Percentiles rank a stretch among this genome's conserved stretches.
phyloP scores from a whole-genome alignment of 345 rosid species.

The Trapa bicornis region DNA sequence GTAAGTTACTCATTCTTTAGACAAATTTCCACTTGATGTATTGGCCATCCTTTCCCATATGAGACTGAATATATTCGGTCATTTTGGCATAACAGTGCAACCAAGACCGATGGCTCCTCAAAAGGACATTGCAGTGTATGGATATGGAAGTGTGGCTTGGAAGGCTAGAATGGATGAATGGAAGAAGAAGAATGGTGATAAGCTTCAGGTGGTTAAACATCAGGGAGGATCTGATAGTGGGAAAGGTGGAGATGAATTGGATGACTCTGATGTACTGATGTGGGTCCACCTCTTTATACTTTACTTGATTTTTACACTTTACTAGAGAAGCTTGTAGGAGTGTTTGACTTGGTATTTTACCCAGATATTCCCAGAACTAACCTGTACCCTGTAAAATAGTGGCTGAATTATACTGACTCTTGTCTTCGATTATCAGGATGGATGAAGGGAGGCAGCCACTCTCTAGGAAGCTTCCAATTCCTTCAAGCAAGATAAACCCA shows the following conservation, averaged over 20 bases:
- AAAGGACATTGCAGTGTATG: constrained; percentile 75
- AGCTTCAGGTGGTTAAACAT: constrained; percentile 73
- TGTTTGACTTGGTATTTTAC: background rate
- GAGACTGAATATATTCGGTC: constrained; percentile 1
- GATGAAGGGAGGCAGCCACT: constrained; percentile 99
- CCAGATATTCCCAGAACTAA: background rate
- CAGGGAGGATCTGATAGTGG: constrained; percentile 58
- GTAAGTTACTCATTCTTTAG: constrained; percentile 31
- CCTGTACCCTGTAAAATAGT: background rate
- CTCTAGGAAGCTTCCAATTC: constrained; percentile 84
- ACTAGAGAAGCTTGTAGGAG: background rate
- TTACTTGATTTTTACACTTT: background rate
- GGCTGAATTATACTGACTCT: background rate
- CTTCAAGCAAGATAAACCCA: constrained; percentile 95
- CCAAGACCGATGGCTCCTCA: constrained; percentile 91
- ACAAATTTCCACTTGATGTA: background rate
- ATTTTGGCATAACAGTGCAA: constrained; percentile 38
- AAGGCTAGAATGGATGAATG: constrained; percentile 89
- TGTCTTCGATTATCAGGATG: constrained; percentile 55
- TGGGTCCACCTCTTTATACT: constrained; percentile 18
- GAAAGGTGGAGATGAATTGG: constrained; percentile 51
- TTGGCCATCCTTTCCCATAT: background rate
- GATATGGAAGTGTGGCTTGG: constrained; percentile 98
- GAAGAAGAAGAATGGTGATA: constrained; percentile 73
- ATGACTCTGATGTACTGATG: constrained; percentile 90